These are phyloP conservation scores for Sporothrix pseudoabietina DNA, from an alignment of 2,329 filamentous ascomycete species.

Conservation along the genomic window DNA sequence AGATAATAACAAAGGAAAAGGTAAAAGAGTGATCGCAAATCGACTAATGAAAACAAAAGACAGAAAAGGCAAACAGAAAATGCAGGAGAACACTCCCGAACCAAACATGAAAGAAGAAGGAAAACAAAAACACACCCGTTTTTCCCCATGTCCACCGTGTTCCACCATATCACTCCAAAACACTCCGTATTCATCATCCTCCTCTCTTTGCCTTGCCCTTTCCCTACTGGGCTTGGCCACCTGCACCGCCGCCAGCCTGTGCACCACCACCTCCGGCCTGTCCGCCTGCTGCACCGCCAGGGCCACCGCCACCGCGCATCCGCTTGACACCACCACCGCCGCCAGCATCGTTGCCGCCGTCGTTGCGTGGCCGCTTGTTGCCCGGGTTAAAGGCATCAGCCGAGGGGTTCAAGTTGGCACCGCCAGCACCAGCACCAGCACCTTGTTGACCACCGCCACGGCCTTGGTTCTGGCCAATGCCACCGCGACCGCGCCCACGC, in stretches of 20 bases:
- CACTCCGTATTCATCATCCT: background rate
- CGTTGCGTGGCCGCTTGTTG: conserved; percentile 58
- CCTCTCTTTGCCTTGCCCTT: background rate
- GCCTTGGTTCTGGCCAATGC: conserved; percentile 34
- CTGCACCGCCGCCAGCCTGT: conserved; percentile 2
- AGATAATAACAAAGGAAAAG: background rate
- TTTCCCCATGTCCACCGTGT: background rate
- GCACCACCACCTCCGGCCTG: conserved; percentile 25
- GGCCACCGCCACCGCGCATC: conserved; percentile 41
- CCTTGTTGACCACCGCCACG: conserved; percentile 36
- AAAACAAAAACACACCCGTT: background rate
- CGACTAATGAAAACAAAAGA: background rate
- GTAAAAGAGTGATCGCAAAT: background rate
- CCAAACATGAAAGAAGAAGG: background rate
- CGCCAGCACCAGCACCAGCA: conserved; percentile 39
- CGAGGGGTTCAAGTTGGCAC: conserved; percentile 49
- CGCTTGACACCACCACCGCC: conserved; percentile 45
- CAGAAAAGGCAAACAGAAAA: background rate
- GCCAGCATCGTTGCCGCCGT: conserved; percentile 39
- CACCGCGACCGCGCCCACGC: conserved; percentile 37
- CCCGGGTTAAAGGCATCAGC: conserved; percentile 58
- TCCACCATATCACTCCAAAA: background rate
- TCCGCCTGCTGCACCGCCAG: conserved; percentile 29
- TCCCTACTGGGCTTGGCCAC: conserved; percentile 19
- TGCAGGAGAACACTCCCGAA: background rate